Evolutionary conservation across 2,329 filamentous ascomycete genomes (phyloP).

Genomic region (Pseudocercospora pini-densiflorae): DNA sequence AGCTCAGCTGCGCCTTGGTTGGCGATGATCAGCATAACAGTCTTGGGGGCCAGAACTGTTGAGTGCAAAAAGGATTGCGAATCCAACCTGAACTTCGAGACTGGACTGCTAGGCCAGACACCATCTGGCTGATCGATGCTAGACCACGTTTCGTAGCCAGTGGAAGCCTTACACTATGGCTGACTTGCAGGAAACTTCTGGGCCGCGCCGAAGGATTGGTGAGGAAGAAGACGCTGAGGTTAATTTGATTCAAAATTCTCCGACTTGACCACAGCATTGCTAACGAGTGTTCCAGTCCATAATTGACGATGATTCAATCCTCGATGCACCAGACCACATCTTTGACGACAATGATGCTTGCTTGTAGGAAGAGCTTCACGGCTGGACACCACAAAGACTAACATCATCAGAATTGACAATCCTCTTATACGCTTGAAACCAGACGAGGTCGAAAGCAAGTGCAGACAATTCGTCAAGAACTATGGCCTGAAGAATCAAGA

Average conservation of each 20-base stretch:
- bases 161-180: not conserved
- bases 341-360: slow-evolving; percentile 9
- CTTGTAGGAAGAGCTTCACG: not conserved
- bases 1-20: not conserved
- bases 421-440: slow-evolving; percentile 26
- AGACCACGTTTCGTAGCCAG: not conserved
- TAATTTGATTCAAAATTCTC: slow-evolving; percentile 5
- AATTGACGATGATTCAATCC: slow-evolving; percentile 10
- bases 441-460: slow-evolving; percentile 24
- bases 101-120: not conserved
- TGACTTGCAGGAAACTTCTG: slow-evolving; percentile 8
- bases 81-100: not conserved
- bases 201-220: not conserved
- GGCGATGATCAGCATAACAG: not conserved
- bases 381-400: not conserved
- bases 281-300: not conserved
- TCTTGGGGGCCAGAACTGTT: not conserved
- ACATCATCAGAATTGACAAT: slow-evolving; percentile 26
- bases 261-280: not conserved
- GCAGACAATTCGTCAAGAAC: slow-evolving; percentile 21
- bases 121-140: not conserved
- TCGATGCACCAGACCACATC: slow-evolving; percentile 14
- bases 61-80: not conserved
- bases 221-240: not conserved
- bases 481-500: slow-evolving; percentile 25